These are phyloP conservation scores for Globisporangium alternatum DNA, from an alignment of 352 stramenopile genomes.

Conservation along the genomic window DNA sequence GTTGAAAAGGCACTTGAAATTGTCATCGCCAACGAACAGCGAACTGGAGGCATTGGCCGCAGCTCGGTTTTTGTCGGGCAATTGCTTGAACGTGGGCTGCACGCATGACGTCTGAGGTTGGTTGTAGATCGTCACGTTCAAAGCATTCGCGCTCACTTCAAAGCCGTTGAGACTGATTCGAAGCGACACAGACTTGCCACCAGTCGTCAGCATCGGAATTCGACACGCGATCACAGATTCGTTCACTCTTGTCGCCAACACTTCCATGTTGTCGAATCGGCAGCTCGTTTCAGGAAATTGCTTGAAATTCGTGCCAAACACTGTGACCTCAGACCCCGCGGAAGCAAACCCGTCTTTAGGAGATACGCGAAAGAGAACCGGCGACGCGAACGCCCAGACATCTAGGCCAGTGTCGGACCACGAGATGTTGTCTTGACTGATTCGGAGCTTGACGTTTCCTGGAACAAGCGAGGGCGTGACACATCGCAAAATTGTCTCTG, in stretches of 20 bases:
- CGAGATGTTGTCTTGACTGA: constrained; percentile 38
- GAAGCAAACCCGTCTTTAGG: constrained; percentile 18
- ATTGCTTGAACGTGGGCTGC: constrained; percentile 9
- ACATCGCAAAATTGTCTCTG: constrained; percentile 29
- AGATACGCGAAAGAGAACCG: constrained; percentile 25
- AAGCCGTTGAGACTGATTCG: constrained; percentile 39
- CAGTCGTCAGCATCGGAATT: constrained; percentile 17
- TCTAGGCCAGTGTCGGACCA: constrained; percentile 31
- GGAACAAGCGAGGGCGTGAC: constrained; percentile 25
- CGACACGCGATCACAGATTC: constrained; percentile 29
- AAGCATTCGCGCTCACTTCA: constrained; percentile 26
- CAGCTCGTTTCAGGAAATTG: constrained; percentile 28
- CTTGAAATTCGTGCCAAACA: constrained; percentile 45
- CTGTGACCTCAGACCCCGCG: constrained; percentile 18
- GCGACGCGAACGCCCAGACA: constrained; percentile 30
- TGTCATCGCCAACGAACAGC: constrained; percentile 12
- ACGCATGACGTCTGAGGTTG: constrained; percentile 13
- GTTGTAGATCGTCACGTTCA: constrained; percentile 25
- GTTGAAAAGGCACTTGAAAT: constrained; percentile 31
- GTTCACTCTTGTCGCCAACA: constrained; percentile 26
- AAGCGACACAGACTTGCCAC: constrained; percentile 13
- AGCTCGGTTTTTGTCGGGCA: constrained; percentile 14
- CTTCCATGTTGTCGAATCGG: constrained; percentile 27
- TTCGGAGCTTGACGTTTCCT: constrained; percentile 16
- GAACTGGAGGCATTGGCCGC: constrained; percentile 5